phyloP scores from a whole-genome alignment of 2,329 filamentous ascomycete species.

The Clarireedia sp. region DNA sequence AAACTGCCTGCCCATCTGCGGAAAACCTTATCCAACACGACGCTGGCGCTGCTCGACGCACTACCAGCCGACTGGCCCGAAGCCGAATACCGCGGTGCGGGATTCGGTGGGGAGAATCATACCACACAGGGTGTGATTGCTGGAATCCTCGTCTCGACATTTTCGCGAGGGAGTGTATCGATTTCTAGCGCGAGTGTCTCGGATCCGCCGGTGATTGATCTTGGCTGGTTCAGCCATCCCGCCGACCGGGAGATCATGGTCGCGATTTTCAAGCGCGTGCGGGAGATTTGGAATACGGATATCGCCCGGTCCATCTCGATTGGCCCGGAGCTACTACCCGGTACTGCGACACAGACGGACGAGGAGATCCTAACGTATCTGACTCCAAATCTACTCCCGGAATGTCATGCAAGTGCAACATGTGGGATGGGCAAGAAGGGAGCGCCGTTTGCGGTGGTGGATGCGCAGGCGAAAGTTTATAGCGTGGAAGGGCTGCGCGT shows the following conservation, averaged over 20 bases:
- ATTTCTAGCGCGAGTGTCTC: conserved; percentile 29
- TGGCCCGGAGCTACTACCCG: not conserved
- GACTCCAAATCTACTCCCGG: not conserved
- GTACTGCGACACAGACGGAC: not conserved
- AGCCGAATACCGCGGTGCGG: conserved; percentile 10
- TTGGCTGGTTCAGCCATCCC: conserved; percentile 37
- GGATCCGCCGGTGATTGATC: conserved; percentile 33
- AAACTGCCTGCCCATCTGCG: conserved; percentile 9
- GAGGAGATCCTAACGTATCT: not conserved
- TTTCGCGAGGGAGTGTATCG: conserved; percentile 29
- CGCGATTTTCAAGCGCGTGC: conserved; percentile 34
- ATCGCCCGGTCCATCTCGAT: not conserved
- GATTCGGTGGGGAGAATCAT: not conserved
- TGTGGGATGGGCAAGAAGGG: conserved; percentile 4
- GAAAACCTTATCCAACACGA: not conserved
- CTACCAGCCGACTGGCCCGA: conserved; percentile 13
- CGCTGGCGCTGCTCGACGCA: not conserved
- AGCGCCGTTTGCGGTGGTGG: not conserved
- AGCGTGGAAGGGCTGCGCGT: conserved; percentile 1
- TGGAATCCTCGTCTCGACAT: conserved; percentile 31
- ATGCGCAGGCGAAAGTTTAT: conserved; percentile 1
- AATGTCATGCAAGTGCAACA: conserved; percentile 1
- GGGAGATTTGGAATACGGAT: conserved; percentile 22
- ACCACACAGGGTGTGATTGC: not conserved
- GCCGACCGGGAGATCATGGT: conserved; percentile 38